phyloP scores from a whole-genome alignment of 1,284 basidiomycete genomes.

The Uromyces viciae-fabae region DNA sequence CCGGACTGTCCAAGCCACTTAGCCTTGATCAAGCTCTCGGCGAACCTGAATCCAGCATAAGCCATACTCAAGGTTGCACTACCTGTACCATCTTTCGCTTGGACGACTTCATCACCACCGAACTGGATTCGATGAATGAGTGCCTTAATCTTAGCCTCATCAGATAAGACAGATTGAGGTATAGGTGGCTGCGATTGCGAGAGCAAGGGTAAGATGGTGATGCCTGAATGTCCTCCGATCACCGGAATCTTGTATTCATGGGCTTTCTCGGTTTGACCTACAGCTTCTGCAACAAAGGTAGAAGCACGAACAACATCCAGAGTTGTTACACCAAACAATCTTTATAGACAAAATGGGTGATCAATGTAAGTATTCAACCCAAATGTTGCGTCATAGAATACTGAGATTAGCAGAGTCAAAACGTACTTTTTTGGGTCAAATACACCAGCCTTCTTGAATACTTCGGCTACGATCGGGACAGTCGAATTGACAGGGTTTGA shows the following conservation, averaged over 20 bases:
- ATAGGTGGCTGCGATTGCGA: slow-evolving; percentile 64
- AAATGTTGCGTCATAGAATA: slow-evolving; percentile 50
- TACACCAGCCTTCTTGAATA: slow-evolving; percentile 86
- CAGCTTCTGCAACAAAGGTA: slow-evolving; percentile 77
- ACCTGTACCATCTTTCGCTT: slow-evolving; percentile 55
- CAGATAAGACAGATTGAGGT: slow-evolving; percentile 46
- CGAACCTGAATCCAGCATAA: slow-evolving; percentile 54
- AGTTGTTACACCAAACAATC: slow-evolving; percentile 78
- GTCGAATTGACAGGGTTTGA: slow-evolving; percentile 82
- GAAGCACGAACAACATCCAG: slow-evolving; percentile 94
- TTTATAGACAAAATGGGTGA: slow-evolving; percentile 47
- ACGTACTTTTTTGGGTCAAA: slow-evolving; percentile 72
- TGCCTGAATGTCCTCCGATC: slow-evolving; percentile 91
- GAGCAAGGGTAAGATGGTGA: slow-evolving; percentile 91
- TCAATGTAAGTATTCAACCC: too few species aligned
- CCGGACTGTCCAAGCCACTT: slow-evolving; percentile 39
- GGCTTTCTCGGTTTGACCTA: slow-evolving; percentile 65
- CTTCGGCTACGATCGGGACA: slow-evolving; percentile 92
- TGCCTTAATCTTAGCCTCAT: slow-evolving; percentile 52
- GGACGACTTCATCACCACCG: slow-evolving; percentile 56
- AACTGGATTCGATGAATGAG: slow-evolving; percentile 55
- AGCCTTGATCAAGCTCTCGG: slow-evolving; percentile 46
- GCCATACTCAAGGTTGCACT: slow-evolving; percentile 56
- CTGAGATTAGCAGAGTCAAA: too few species aligned
- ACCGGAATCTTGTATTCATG: slow-evolving; percentile 72